Conservation (phyloP, 768 basidiomycete genomes). For the Zangia roseola region DNA sequence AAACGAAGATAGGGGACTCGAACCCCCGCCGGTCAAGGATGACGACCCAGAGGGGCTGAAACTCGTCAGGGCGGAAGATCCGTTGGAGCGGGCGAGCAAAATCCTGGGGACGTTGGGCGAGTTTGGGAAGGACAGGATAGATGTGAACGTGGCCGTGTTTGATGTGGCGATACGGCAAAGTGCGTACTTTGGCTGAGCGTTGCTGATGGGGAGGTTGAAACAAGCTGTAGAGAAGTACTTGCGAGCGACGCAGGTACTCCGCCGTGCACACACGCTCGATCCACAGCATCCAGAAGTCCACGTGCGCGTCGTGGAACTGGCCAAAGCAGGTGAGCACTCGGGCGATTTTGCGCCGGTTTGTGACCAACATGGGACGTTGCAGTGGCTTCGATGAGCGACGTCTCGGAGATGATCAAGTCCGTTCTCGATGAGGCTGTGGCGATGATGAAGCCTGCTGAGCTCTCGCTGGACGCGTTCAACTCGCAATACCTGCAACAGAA, state of each 20-base stretch:
- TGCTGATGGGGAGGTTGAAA: background rate
- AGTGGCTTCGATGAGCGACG: conserved; percentile 48
- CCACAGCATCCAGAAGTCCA: conserved; percentile 67
- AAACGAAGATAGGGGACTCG: conserved; percentile 70
- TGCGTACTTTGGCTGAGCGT: conserved; percentile 36
- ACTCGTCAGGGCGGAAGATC: conserved; percentile 58
- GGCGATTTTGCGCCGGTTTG: too few relatives aligned
- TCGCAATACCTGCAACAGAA: conserved; percentile 72
- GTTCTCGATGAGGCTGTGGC: conserved; percentile 48
- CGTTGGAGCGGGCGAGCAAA: conserved; percentile 74
- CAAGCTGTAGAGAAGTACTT: conserved; percentile 67
- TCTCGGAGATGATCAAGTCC: conserved; percentile 46
- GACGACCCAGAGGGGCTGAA: conserved; percentile 84
- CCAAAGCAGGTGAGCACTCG: conserved; percentile 44
- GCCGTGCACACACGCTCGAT: conserved; percentile 51
- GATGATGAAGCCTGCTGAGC: conserved; percentile 53
- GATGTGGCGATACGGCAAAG: conserved; percentile 83
- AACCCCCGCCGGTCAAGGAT: conserved; percentile 55
- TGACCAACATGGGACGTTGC: background rate
- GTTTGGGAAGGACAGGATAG: conserved; percentile 51
- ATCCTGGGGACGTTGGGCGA: conserved; percentile 61
- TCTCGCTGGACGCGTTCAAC: conserved; percentile 67
- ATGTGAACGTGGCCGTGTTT: conserved; percentile 72
- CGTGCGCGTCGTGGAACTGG: conserved; percentile 64
- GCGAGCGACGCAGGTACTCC: conserved; percentile 72